Conservation (phyloP, 139 green algal genomes). For the Picochlorum sp. region DNA sequence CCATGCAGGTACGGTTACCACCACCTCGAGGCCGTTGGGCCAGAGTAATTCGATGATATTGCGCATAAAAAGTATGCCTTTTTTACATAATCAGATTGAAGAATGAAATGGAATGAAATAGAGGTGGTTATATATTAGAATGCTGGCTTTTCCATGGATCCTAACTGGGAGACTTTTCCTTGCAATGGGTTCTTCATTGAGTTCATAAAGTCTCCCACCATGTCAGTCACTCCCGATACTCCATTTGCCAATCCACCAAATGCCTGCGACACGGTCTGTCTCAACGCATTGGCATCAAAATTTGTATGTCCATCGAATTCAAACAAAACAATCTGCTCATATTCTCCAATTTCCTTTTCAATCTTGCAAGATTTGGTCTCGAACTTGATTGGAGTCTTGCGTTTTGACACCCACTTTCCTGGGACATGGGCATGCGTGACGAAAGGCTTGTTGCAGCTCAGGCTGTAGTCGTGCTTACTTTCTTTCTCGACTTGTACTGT, state of each 20-base stretch:
- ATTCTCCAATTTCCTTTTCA: constrained; percentile 4
- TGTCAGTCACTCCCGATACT: not conserved
- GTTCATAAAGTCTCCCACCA: not conserved
- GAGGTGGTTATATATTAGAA: not conserved
- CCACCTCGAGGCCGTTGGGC: too few species aligned
- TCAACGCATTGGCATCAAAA: constrained; percentile 10
- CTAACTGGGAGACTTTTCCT: not conserved
- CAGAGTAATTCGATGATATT: not conserved
- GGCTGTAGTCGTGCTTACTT: not conserved
- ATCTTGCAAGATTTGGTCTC: constrained; percentile 6
- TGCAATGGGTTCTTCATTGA: not conserved
- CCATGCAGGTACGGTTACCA: too few species aligned
- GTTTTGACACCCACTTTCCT: not conserved
- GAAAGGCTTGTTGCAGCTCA: constrained; percentile 22
- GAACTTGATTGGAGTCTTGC: constrained; percentile 14
- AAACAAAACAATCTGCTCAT: constrained; percentile 21
- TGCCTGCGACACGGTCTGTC: not conserved
- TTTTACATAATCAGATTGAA: too few species aligned
- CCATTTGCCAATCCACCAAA: not conserved
- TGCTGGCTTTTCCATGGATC: not conserved
- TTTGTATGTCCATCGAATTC: constrained; percentile 23
- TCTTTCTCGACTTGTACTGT: constrained; percentile 8
- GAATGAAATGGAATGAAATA: not conserved
- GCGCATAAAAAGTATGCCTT: too few species aligned
- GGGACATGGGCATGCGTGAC: not conserved